These are phyloP conservation scores for Populus tomentosa DNA, from an alignment of 441 rosid genomes.

Conservation along the genomic window DNA sequence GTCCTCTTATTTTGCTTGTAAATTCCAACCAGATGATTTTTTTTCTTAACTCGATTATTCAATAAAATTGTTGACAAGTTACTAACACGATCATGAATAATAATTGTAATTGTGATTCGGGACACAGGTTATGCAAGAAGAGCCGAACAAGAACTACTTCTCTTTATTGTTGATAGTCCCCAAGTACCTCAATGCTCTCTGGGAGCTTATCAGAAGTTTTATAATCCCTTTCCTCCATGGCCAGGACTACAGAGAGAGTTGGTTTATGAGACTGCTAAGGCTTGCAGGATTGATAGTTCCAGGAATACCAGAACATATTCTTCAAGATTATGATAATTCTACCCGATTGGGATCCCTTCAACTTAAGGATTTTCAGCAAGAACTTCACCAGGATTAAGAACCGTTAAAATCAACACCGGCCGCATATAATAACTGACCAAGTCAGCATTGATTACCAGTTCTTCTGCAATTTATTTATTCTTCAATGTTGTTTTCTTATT, in stretches of 20 bases:
- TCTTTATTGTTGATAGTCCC: constrained; percentile 39
- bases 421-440: too few relatives aligned
- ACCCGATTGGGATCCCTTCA: constrained; percentile 35
- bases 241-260: constrained; percentile 40
- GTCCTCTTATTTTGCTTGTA: background rate
- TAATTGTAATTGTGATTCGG: background rate
- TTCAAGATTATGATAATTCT: constrained; percentile 55
- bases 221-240: constrained; percentile 40
- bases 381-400: constrained; percentile 13
- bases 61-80: background rate
- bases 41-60: background rate
- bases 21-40: too few relatives aligned
- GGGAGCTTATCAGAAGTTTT: constrained; percentile 65
- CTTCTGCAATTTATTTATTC: too few relatives aligned
- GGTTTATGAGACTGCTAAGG: constrained; percentile 42
- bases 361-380: background rate
- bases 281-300: constrained; percentile 47
- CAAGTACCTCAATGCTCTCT: constrained; percentile 40
- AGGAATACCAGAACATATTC: constrained; percentile 55
- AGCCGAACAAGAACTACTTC: constrained; percentile 72
- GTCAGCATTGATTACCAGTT: too few relatives aligned
- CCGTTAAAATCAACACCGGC: too few relatives aligned
- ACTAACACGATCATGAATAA: background rate
- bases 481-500: too few relatives aligned
- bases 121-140: constrained; percentile 46